Base-by-base conservation (phyloP, 495 filamentous ascomycete species). In the Aspergillus avenaceus region DNA sequence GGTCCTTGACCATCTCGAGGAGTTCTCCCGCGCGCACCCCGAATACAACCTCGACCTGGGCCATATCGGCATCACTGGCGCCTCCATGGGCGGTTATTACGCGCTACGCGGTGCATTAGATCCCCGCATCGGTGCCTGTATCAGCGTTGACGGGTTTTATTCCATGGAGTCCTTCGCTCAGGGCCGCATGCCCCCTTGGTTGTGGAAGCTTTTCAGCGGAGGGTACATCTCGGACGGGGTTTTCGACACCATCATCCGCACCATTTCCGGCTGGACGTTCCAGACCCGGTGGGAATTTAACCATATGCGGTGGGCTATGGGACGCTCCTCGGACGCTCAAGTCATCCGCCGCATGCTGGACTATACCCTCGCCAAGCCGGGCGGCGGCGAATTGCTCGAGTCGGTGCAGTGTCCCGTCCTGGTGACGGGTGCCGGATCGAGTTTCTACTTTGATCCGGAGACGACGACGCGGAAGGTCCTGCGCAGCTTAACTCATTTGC, bases 61-160 rank as follows among this genome's bases (percentile, higher is more conserved):
- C 29, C 45, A 52, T 6, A 57, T 80, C n/a, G 73, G 67, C 0
- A 14, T 79, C 3, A 8, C 47, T 0, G 76, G 77, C 0, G 53
- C 63, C 0, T 63, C 73, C 0, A 46, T 74, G 45, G 76, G 77
- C 2, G 77, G 66, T 0, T 79, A 79, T 46, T 70, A 49, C 47
- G 73, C 49, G 19, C 60, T 52, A 1, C 63, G 68, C 4, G 73
- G 54, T 0, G 71, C 73, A 0, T 29, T 49, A 34, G 29, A 34
- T 12, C 29, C 29, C 6, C 29, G 29, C 29, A 34, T 79, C 61
- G 65, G 63, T 23, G 76, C 75, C 0, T 77, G 74, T 45, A 54
- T 78, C 0, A 22, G 58, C 6, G 42, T 70, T 7, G 76, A 80
- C 47, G 6, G 6, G 1, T 61, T 76, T 41, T 74, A 72, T 56